phyloP scores from a whole-genome alignment of 2,329 filamentous ascomycete genomes.

The Trichothecium sympodiale region DNA sequence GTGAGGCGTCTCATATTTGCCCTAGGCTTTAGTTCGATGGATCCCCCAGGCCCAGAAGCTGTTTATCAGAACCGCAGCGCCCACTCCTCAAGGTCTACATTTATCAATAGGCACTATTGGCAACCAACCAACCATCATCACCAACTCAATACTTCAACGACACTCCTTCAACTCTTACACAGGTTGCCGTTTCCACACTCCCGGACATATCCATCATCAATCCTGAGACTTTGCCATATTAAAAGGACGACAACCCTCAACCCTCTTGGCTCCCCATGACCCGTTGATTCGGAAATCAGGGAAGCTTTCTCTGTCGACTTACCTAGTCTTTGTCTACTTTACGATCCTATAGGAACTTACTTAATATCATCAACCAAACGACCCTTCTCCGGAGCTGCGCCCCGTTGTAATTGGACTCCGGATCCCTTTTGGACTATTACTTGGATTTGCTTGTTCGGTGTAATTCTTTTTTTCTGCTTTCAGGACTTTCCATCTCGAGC shows the following conservation, averaged over 20 bases:
- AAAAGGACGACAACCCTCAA: constrained; percentile 4
- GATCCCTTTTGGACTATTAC: constrained; percentile 13
- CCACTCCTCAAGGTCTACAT: no score
- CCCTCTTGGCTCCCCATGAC: constrained; percentile 22
- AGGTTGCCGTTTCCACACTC: constrained; percentile 4
- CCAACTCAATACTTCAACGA: constrained; percentile 19
- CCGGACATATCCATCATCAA: not conserved
- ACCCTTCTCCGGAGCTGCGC: constrained; percentile 3
- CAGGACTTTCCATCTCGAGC: constrained; percentile 12
- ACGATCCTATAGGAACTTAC: not conserved
- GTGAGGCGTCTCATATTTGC: no score
- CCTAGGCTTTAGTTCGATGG: no score
- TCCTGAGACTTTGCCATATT: not conserved
- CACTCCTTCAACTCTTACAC: constrained; percentile 23
- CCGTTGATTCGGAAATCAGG: constrained; percentile 40
- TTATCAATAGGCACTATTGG: not conserved
- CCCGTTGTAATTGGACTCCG: constrained; percentile 15
- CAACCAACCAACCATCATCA: constrained; percentile 3
- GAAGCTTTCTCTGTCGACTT: constrained; percentile 4
- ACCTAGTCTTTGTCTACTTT: not conserved
- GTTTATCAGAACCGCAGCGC: no score
- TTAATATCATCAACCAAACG: no score
- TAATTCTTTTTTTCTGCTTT: constrained; percentile 13
- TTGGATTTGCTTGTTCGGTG: constrained; percentile 11
- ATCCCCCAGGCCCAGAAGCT: no score